Conservation (phyloP, 2,329 filamentous ascomycete genomes). For the Colletotrichum sp. region DNA sequence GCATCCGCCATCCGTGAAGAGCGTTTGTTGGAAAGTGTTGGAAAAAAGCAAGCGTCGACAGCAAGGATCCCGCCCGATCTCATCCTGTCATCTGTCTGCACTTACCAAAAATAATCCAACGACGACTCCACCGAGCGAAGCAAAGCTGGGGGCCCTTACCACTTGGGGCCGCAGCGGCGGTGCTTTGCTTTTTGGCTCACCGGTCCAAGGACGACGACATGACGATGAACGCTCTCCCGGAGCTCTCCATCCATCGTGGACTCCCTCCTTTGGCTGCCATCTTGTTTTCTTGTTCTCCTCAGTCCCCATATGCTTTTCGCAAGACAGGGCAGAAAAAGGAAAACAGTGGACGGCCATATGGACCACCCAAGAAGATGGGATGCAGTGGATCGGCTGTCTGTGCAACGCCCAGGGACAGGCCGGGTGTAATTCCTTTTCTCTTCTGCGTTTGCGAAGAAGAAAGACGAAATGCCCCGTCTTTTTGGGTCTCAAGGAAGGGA, state of each 20-base stretch:
- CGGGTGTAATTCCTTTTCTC: constrained; percentile 5
- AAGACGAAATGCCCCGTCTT: background rate
- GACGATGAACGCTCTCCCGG: background rate
- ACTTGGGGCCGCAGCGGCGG: background rate
- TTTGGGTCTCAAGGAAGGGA: background rate
- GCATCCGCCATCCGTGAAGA: background rate
- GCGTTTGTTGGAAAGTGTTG: background rate
- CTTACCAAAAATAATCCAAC: background rate
- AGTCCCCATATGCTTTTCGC: background rate
- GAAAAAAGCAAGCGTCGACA: background rate
- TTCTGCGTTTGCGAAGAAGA: constrained; percentile 10
- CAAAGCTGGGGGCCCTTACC: background rate
- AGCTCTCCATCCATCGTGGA: background rate
- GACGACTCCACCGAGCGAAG: background rate
- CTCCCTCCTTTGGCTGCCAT: background rate
- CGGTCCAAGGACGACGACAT: background rate
- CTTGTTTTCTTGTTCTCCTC: background rate
- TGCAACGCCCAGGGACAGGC: background rate
- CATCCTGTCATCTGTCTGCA: background rate
- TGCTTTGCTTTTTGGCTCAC: constrained; percentile 8
- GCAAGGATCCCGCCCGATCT: constrained; percentile 2
- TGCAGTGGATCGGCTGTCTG: constrained; percentile 5
- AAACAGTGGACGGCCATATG: background rate
- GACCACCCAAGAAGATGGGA: background rate
- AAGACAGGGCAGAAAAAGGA: background rate